Evolutionary conservation across 176 grass and related monocot genomes (phyloP), one percentile per base, ranked within the genome.

Genomic region (Oryza rufipogon): DNA sequence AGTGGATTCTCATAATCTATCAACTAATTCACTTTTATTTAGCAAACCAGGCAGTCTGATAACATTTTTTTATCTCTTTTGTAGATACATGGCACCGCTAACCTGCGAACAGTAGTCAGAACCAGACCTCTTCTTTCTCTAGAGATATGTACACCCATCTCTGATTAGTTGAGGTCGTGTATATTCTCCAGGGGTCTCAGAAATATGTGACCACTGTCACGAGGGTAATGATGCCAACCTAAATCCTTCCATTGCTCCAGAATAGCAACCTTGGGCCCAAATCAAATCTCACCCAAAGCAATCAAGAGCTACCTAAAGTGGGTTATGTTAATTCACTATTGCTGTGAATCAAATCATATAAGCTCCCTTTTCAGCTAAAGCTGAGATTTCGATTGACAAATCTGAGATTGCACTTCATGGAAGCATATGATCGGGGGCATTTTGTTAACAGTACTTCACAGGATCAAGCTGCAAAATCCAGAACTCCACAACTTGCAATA

Each of bases 131-230:
- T 77, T 76, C 71, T 87, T 79, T 79, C 64, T 84, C 80, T 75
- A 76, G 80, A 87, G 85, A 91, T 91, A 91, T 91, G 78, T 91
- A 91, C 89, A 91, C 36, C 85, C 85, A 87, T 84, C 80, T 80
- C 81, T 84, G 88, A 69, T 71, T 3, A 86, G 71, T 81, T 56
- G 75, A 73, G 75, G 70, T 73, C 61, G 70, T 34, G 52, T 84
- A 83, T 82, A 81, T 67, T 83, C 86, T 85, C 73, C 90, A 85
- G 79, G 86, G 86, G 82, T 88, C 83, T 79, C 77, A 78, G 86
- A 88, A 88, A 91, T 88, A 87, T 86, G 83, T 85, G 86, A 86
- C 86, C 86, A 85, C 78, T 88, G 78, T 82, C 78, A 85, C 73
- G 56, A 91, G 83, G 83, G 82, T 79, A 78, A 63, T 47, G 68